A percentile compares a stretch with the other conserved stretches of the same genome.
Evolutionary conservation across 2,329 filamentous ascomycete species (phyloP).

Genomic region (Arthrobotrys musiformis): DNA sequence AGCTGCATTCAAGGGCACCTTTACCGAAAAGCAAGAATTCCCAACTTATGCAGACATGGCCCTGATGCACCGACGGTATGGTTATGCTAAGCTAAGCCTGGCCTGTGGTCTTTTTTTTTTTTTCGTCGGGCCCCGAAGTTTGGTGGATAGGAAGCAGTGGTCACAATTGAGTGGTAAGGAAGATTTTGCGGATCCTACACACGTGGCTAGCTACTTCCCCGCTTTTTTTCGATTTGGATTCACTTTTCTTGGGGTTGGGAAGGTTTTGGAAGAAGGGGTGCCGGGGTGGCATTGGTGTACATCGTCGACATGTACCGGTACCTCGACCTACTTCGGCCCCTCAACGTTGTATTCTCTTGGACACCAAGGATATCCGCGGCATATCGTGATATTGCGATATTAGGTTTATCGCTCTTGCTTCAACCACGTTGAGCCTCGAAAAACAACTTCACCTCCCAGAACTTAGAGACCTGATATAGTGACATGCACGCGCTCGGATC

Average conservation of each 20-base stretch:
- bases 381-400: conserved; percentile 8
- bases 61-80: conserved; percentile 53
- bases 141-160: conserved; percentile 17
- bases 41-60: conserved; percentile 50
- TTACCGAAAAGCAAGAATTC: conserved; percentile 45
- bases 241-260: conserved; percentile 15
- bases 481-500: conserved; percentile 52
- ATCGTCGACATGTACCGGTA: conserved; percentile 44
- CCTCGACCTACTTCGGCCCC: conserved; percentile 26
- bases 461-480: conserved; percentile 33
- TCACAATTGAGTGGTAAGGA: conserved; percentile 6
- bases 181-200: conserved; percentile 32
- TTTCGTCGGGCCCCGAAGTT: conserved; percentile 33
- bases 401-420: conserved; percentile 14
- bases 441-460: not conserved
- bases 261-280: conserved; percentile 8
- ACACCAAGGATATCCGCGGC: conserved; percentile 38
- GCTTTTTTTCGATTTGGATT: conserved; percentile 51
- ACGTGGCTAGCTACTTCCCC: conserved; percentile 51
- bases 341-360: not conserved
- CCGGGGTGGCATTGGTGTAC: not conserved
- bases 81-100: conserved; percentile 55
- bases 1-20: conserved; percentile 49
- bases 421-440: not conserved
- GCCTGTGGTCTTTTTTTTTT: conserved; percentile 40